Conservation (phyloP, 148 eudicot genomes). For the Silene uniflora region DNA sequence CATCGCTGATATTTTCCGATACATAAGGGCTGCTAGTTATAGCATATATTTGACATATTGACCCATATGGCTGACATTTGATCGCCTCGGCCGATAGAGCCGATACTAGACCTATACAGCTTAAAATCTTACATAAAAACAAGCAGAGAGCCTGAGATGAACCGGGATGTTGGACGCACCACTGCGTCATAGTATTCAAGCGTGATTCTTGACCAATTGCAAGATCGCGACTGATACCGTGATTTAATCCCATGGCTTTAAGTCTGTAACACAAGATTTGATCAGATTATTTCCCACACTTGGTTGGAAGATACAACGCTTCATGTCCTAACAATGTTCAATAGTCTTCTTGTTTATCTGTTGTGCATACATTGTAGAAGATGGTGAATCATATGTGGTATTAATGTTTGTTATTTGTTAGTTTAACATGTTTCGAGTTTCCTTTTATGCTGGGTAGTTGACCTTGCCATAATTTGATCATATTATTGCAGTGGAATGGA, state of each 20-base stretch:
- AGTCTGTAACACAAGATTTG: neutral
- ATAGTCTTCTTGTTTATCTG: neutral
- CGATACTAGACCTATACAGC: neutral
- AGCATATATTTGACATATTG: neutral
- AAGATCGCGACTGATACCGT: neutral
- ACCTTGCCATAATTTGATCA: conserved; percentile 13
- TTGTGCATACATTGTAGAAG: neutral
- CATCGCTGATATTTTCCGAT: no score
- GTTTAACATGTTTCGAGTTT: neutral
- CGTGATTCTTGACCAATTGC: neutral
- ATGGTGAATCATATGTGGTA: neutral
- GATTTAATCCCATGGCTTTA: neutral
- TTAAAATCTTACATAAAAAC: no score
- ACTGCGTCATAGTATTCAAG: neutral
- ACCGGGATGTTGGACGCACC: neutral
- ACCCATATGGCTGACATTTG: neutral
- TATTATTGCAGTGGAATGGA: conserved; percentile 77
- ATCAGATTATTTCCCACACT: neutral
- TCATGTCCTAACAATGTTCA: neutral
- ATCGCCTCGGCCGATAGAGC: neutral
- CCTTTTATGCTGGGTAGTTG: neutral
- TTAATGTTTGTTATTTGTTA: conserved; percentile 1
- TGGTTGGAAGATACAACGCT: neutral
- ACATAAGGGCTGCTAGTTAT: no score
- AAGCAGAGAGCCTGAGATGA: no score